Conservation (phyloP, 163 green algal genomes). For the Dunaliella salina region DNA sequence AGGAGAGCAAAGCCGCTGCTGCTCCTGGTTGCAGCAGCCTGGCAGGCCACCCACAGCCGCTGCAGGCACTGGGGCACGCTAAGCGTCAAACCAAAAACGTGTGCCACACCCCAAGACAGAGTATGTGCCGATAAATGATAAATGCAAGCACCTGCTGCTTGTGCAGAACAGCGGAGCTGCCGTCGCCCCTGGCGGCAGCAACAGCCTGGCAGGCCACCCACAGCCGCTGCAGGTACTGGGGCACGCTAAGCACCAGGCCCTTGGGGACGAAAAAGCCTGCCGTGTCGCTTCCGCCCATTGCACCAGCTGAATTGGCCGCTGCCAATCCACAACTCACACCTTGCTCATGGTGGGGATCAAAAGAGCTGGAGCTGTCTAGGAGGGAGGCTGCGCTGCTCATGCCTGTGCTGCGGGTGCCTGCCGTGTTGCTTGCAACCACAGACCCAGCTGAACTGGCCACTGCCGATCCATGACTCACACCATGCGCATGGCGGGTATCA, state of each 20-base stretch:
- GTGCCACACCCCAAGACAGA: too few relatives aligned
- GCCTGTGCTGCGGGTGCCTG: neutral
- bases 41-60: slow-evolving; percentile 64
- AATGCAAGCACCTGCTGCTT: slow-evolving; percentile 16
- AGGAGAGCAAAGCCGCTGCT: slow-evolving; percentile 34
- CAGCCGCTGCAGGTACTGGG: slow-evolving; percentile 54
- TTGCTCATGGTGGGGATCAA: neutral
- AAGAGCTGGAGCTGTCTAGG: too few relatives aligned
- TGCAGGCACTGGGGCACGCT: slow-evolving; percentile 53
- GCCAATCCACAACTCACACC: too few relatives aligned
- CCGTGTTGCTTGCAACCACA: too few relatives aligned
- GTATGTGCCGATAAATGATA: too few relatives aligned
- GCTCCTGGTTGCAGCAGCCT: slow-evolving; percentile 24
- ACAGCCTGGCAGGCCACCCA: slow-evolving; percentile 61
- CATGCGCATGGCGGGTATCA: neutral
- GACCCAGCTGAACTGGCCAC: neutral
- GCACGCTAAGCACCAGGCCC: slow-evolving; percentile 55
- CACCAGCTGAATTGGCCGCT: too few relatives aligned
- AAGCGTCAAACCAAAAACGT: slow-evolving; percentile 55
- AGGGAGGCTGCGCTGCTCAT: neutral
- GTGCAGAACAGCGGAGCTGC: slow-evolving; percentile 32
- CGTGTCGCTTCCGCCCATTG: neutral
- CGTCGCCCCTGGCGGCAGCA: slow-evolving; percentile 18
- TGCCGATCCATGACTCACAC: neutral
- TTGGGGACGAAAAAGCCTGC: slow-evolving; percentile 33